A percentile compares a stretch with the other conserved stretches of the same genome.
Evolutionary conservation across 179 eudicot species (phyloP).

Genomic region (Beta macrorhiza): DNA sequence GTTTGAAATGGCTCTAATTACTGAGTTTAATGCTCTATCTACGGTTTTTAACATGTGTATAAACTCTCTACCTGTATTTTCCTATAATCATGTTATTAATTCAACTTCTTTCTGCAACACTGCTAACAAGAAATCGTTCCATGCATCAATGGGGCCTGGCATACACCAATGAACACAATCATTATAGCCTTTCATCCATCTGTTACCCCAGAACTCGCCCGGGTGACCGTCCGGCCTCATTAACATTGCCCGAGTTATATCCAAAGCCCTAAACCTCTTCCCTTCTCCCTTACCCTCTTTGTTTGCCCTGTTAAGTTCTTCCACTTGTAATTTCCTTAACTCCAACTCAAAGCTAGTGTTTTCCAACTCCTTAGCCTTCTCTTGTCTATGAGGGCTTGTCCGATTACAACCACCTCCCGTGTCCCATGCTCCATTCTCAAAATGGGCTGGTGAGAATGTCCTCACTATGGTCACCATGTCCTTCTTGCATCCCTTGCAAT

Average conservation of each 20-base stretch:
- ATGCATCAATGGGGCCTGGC: conserved; percentile 61
- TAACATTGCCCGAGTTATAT: conserved; percentile 49
- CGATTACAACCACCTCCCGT: conserved; percentile 59
- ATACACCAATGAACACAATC: conserved; percentile 77
- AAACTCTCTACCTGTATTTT: conserved; percentile 10
- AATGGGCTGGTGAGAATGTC: conserved; percentile 73
- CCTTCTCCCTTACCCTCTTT: conserved; percentile 16
- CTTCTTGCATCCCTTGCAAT: conserved; percentile 34
- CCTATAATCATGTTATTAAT: not conserved
- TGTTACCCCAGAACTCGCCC: conserved; percentile 46
- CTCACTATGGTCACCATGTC: conserved; percentile 45
- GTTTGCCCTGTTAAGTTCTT: conserved; percentile 38
- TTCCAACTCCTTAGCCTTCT: conserved; percentile 8
- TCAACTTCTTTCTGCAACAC: conserved; percentile 26
- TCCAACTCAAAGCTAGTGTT: conserved; percentile 28
- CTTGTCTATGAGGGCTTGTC: conserved; percentile 43
- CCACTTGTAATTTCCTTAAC: conserved; percentile 38
- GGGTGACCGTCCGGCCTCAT: conserved; percentile 73
- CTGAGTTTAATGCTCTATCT: not conserved
- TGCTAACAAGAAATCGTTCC: conserved; percentile 57
- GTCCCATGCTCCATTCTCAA: conserved; percentile 66
- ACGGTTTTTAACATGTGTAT: not conserved
- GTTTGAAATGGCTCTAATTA: not conserved
- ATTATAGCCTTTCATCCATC: conserved; percentile 57
- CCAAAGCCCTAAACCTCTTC: conserved; percentile 40